Evolutionary conservation across 2,329 filamentous ascomycete genomes (phyloP).

Genomic region (Chalara sp.): DNA sequence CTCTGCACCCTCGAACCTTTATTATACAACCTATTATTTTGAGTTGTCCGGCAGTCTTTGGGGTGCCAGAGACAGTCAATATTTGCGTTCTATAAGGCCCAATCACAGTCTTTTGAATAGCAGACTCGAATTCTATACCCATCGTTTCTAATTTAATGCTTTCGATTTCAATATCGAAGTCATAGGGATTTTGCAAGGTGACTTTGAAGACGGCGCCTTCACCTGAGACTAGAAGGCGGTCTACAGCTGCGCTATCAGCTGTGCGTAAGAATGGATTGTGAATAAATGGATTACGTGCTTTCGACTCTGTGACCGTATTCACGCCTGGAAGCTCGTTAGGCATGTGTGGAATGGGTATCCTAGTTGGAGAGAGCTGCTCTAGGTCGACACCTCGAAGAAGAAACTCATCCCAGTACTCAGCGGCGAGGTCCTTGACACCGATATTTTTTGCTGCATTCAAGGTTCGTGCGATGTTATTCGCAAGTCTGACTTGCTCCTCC

Average conservation of each 20-base stretch:
- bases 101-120: constrained; percentile 58
- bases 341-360: constrained; percentile 59
- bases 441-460: constrained; percentile 69
- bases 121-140: constrained; percentile 64
- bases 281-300: constrained; percentile 71
- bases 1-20: constrained; percentile 73
- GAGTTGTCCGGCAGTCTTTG: constrained; percentile 59
- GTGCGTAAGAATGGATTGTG: constrained; percentile 87
- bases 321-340: constrained; percentile 41
- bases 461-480: constrained; percentile 80
- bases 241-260: constrained; percentile 48
- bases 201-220: constrained; percentile 74
- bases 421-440: constrained; percentile 61
- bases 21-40: constrained; percentile 73
- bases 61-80: constrained; percentile 62
- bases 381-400: constrained; percentile 72
- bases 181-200: constrained; percentile 88
- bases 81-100: constrained; percentile 80
- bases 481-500: constrained; percentile 81
- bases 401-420: constrained; percentile 97
- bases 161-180: constrained; percentile 87
- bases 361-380: constrained; percentile 51
- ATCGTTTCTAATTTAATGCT: constrained; percentile 68
- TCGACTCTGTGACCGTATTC: constrained; percentile 31
- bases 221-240: constrained; percentile 68